These are phyloP conservation scores for Klebsormidium nitens DNA, from an alignment of 139 green algal genomes.

Conservation along the genomic window DNA sequence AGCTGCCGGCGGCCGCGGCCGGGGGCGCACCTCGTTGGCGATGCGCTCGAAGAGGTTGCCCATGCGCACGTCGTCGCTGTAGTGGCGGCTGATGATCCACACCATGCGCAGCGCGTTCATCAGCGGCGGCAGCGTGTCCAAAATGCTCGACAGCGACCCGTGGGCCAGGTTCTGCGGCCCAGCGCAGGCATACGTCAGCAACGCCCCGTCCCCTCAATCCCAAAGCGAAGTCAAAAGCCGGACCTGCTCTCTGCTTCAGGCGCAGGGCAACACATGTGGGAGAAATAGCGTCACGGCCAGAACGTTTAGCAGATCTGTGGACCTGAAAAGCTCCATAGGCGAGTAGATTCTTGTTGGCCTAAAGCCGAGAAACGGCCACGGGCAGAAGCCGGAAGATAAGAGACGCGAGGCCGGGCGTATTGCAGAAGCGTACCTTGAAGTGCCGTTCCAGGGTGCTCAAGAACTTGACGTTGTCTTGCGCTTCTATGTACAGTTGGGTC, in stretches of 20 bases:
- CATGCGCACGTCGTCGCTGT: slow-evolving; percentile 81
- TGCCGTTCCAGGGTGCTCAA: slow-evolving; percentile 85
- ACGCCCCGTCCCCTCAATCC: too few relatives aligned
- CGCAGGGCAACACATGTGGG: background rate
- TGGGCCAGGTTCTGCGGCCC: slow-evolving; percentile 13
- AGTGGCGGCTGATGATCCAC: slow-evolving; percentile 85
- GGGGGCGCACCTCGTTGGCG: slow-evolving; percentile 38
- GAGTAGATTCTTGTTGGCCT: too few relatives aligned
- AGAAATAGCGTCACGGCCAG: background rate
- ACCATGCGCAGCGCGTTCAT: slow-evolving; percentile 88
- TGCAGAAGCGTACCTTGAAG: slow-evolving; percentile 58
- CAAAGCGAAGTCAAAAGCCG: too few relatives aligned
- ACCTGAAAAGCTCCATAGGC: too few relatives aligned
- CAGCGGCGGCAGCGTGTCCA: slow-evolving; percentile 74
- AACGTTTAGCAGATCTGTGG: too few relatives aligned
- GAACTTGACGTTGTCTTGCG: slow-evolving; percentile 90
- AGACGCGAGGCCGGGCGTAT: too few relatives aligned
- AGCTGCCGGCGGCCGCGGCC: background rate
- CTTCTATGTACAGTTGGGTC: slow-evolving; percentile 65
- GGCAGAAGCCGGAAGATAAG: too few relatives aligned
- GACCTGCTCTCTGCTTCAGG: too few relatives aligned
- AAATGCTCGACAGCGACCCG: slow-evolving; percentile 47
- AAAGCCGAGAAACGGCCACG: too few relatives aligned
- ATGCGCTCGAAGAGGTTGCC: slow-evolving; percentile 80
- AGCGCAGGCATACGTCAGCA: background rate